These are phyloP conservation scores for Amylocystis lapponica DNA, from an alignment of 768 basidiomycete species.

Conservation along the genomic window DNA sequence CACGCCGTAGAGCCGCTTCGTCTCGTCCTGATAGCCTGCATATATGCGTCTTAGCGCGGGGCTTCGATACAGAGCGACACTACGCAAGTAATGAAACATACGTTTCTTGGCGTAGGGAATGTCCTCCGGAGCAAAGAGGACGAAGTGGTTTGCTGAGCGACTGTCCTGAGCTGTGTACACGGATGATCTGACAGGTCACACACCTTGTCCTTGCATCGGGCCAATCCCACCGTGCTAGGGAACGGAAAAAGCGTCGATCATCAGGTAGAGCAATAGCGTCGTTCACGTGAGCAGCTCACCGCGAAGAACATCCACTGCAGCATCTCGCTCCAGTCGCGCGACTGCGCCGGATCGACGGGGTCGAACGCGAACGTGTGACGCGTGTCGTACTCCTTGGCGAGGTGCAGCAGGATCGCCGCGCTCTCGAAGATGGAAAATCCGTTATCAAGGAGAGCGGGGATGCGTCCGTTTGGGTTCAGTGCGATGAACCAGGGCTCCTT, in stretches of 20 bases:
- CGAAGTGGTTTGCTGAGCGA: conserved; percentile 55
- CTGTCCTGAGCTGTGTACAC: background rate
- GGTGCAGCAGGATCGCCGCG: conserved; percentile 77
- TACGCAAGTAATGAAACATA: conserved; percentile 23
- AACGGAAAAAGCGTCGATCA: background rate
- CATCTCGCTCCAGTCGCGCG: conserved; percentile 62
- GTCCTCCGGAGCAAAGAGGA: conserved; percentile 52
- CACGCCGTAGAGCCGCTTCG: conserved; percentile 74
- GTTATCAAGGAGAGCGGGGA: conserved; percentile 59
- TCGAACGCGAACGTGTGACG: conserved; percentile 62
- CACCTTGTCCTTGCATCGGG: conserved; percentile 75
- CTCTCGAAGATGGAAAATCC: conserved; percentile 68
- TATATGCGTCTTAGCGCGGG: conserved; percentile 14
- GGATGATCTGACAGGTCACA: background rate
- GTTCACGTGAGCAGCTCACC: conserved; percentile 28
- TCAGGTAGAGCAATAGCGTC: background rate
- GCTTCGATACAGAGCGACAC: too few species aligned
- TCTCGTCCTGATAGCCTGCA: conserved; percentile 73
- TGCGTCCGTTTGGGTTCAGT: conserved; percentile 69
- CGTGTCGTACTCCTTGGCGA: conserved; percentile 74
- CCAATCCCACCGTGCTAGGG: conserved; percentile 67
- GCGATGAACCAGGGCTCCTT: conserved; percentile 77
- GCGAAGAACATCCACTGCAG: conserved; percentile 86
- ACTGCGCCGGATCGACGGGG: conserved; percentile 33
- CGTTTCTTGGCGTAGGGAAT: conserved; percentile 65